phyloP scores from a whole-genome alignment of 805 yeast genomes.

The Trichomonascus vanleenenianus region DNA sequence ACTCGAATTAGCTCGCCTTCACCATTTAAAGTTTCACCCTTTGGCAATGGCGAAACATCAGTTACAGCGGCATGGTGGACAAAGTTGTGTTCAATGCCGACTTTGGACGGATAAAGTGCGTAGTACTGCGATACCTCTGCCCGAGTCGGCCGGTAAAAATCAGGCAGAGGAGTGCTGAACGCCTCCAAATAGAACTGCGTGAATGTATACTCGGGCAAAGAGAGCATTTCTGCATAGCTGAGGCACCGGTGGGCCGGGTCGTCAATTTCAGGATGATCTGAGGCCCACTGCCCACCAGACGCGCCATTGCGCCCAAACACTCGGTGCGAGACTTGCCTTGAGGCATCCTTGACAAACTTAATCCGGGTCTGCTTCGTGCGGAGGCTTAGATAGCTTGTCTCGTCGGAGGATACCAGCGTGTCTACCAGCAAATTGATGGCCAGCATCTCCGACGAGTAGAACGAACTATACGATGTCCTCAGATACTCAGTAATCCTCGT shows the following conservation, averaged over 20 bases:
- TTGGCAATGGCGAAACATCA: neutral
- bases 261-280: constrained; percentile 13
- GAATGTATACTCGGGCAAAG: constrained; percentile 27
- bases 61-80: constrained; percentile 13
- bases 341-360: constrained; percentile 17
- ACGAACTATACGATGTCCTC: constrained; percentile 9
- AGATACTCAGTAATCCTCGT: constrained; percentile 17
- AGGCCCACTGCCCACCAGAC: constrained; percentile 31
- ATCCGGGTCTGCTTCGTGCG: constrained; percentile 19
- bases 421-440: constrained; percentile 25
- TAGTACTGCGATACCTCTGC: constrained; percentile 24
- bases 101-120: constrained; percentile 19
- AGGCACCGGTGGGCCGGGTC: constrained; percentile 15
- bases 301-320: constrained; percentile 20
- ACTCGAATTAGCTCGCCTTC: no score
- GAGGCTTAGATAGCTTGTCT: constrained; percentile 3
- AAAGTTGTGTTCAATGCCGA: constrained; percentile 18
- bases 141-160: constrained; percentile 23
- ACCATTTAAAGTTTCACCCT: no score
- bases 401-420: constrained; percentile 22
- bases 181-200: constrained; percentile 14
- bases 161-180: constrained; percentile 9
- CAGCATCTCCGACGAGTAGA: constrained; percentile 15
- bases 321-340: constrained; percentile 13
- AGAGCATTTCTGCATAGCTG: constrained; percentile 29